These are phyloP conservation scores for Yarrowia porcina DNA, from an alignment of 805 yeast genomes.

Conservation along the genomic window DNA sequence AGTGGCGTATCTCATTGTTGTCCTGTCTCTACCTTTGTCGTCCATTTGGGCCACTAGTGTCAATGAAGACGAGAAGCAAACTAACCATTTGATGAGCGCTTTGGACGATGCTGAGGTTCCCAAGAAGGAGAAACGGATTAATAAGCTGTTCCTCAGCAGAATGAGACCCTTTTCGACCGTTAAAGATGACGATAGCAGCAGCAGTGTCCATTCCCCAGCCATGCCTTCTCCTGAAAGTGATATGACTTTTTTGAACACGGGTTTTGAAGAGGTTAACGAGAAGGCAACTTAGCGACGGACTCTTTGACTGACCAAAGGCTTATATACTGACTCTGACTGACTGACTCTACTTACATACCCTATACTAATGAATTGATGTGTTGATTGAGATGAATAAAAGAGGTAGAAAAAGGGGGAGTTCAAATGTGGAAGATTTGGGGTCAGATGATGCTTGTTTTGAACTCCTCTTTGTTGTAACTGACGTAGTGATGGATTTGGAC, in stretches of 20 bases:
- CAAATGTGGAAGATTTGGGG: no score
- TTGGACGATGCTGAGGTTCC: neutral
- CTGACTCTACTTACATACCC: no score
- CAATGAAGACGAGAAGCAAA: neutral
- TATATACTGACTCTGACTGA: no score
- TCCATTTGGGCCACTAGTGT: constrained; percentile 71
- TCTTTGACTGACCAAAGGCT: no score
- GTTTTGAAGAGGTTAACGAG: neutral
- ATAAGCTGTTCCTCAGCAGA: neutral
- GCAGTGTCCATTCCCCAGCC: neutral
- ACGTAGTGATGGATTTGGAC: no score
- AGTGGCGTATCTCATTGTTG: constrained; percentile 59
- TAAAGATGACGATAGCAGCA: neutral
- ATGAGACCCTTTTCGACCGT: constrained; percentile 6
- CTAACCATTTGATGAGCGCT: neutral
- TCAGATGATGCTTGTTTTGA: no score
- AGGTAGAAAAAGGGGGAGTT: no score
- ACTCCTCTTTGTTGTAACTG: no score
- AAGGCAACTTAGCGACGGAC: neutral
- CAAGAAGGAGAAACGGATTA: neutral
- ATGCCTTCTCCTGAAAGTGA: constrained; percentile 12
- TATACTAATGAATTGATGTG: no score
- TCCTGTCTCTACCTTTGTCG: constrained; percentile 73
- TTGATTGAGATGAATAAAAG: no score
- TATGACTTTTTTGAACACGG: neutral